Evolutionary conservation across 208 protist genomes (phyloP), one percentile per base, ranked within the genome.

Genomic region (Wallacemonas sp.): DNA sequence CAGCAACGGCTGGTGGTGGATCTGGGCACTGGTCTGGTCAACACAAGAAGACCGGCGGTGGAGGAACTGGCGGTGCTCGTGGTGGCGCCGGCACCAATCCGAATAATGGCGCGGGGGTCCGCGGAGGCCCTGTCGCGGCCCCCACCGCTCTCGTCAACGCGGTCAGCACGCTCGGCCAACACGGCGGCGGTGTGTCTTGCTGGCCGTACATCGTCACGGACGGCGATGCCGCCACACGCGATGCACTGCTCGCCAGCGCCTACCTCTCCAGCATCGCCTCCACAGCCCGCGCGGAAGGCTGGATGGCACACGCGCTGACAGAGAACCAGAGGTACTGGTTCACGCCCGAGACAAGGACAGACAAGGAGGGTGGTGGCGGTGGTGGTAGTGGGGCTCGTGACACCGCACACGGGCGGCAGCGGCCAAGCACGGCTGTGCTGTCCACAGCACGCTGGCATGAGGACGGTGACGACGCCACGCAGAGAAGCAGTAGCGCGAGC

Each of bases 151-250:
- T 64, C 21, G n/a, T 44, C 1, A 51, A 12, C 9, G 46, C 60
- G 12, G 33, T 74, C 1, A 53, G 62, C 22, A 21, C 49, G 22
- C 26, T 74, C 54, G n/a, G 66, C 19, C 47, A 31, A 17, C 39
- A 44, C 15, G 62, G 68, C 1, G 68, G 74, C 21, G 82, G 77
- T 2, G 75, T 92, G 11, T 87, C 80, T 1, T 84, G 73, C 21
- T 89, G 81, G 82, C 70, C 76, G 42, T 71, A 80, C 39, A 78
- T 92, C 46, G 47, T 75, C 30, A 59, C 62, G 21, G 55, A 72
- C 56, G 75, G 74, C 26, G 70, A 80, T 60, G 86, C 79, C 26
- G 68, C 75, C 8, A 67, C 77, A 41, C 75, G 82, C 15, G 86
- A 92, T 33, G 75, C 67, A 19, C 66, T 73, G 1, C 70, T 82